These are phyloP conservation scores for Phaffomyces antillensis DNA, from an alignment of 805 yeast genomes.

Conservation along the genomic window DNA sequence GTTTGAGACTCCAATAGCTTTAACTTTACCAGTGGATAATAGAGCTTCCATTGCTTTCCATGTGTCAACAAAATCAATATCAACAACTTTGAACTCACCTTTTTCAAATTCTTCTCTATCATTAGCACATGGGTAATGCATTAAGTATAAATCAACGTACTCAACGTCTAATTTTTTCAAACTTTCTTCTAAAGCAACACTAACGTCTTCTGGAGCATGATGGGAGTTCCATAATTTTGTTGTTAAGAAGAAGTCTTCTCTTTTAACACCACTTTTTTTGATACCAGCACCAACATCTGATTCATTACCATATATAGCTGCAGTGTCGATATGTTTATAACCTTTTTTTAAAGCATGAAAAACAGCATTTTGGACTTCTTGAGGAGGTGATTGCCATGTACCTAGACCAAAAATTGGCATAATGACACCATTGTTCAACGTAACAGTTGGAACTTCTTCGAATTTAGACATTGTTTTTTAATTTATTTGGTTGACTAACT, in stretches of 20 bases:
- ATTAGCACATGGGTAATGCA: constrained; percentile 53
- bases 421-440: constrained; percentile 42
- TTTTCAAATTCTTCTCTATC: constrained; percentile 4
- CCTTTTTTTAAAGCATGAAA: constrained; percentile 51
- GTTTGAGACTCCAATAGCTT: constrained; percentile 59
- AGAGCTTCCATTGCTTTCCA: constrained; percentile 35
- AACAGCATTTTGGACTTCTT: constrained; percentile 36
- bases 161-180: constrained; percentile 37
- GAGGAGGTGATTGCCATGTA: constrained; percentile 26
- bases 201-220: constrained; percentile 1
- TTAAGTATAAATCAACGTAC: constrained; percentile 50
- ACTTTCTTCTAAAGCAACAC: constrained; percentile 34
- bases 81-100: constrained; percentile 10
- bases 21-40: constrained; percentile 40
- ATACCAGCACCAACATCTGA: constrained; percentile 52
- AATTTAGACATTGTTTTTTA: background rate
- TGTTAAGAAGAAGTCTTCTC: constrained; percentile 32
- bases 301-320: constrained; percentile 55
- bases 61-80: background rate
- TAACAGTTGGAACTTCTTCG: constrained; percentile 7
- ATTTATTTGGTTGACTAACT: background rate
- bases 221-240: constrained; percentile 2
- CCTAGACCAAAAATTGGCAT: constrained; percentile 50
- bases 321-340: constrained; percentile 65
- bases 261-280: constrained; percentile 28